Conservation (phyloP, 2,329 filamentous ascomycete genomes). For the Fulvia fulva region DNA sequence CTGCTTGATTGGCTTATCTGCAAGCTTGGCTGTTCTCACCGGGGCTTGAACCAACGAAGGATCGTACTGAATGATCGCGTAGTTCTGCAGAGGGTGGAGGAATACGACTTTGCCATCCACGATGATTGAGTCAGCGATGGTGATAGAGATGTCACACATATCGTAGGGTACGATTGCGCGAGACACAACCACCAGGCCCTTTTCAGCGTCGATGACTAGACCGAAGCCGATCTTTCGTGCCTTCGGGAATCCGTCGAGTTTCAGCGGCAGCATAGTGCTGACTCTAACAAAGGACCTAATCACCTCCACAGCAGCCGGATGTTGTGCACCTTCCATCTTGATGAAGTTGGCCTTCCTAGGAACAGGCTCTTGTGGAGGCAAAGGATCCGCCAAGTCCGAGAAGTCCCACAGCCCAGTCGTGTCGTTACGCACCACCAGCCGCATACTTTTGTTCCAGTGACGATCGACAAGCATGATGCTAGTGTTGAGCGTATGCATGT, state of each 20-base stretch:
- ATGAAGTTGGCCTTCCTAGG: slow-evolving; percentile 85
- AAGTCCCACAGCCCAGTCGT: slow-evolving; percentile 92
- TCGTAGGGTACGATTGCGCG: slow-evolving; percentile 93
- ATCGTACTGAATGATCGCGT: slow-evolving; percentile 92
- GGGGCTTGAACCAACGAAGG: slow-evolving; percentile 89
- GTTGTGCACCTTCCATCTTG: slow-evolving; percentile 79
- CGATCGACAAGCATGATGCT: slow-evolving; percentile 88
- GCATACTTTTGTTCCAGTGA: slow-evolving; percentile 95
- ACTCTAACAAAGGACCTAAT: slow-evolving; percentile 94
- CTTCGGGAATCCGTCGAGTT: slow-evolving; percentile 96
- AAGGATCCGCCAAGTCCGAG: slow-evolving; percentile 72
- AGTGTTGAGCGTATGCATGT: slow-evolving; percentile 91
- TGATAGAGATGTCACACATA: slow-evolving; percentile 92
- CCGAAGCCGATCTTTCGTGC: slow-evolving; percentile 93
- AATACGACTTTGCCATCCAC: slow-evolving; percentile 93
- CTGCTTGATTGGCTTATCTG: slow-evolving; percentile 78
- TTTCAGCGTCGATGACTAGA: slow-evolving; percentile 93
- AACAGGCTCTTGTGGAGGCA: slow-evolving; percentile 69
- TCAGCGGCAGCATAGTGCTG: slow-evolving; percentile 87
- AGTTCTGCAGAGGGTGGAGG: slow-evolving; percentile 94
- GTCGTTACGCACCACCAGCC: slow-evolving; percentile 86
- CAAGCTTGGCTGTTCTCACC: slow-evolving; percentile 82
- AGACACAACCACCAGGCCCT: slow-evolving; percentile 91
- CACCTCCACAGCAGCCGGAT: slow-evolving; percentile 86
- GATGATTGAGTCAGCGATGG: slow-evolving; percentile 93